phyloP scores from a whole-genome alignment of 768 basidiomycete genomes.

The Macrocybe gigantea region DNA sequence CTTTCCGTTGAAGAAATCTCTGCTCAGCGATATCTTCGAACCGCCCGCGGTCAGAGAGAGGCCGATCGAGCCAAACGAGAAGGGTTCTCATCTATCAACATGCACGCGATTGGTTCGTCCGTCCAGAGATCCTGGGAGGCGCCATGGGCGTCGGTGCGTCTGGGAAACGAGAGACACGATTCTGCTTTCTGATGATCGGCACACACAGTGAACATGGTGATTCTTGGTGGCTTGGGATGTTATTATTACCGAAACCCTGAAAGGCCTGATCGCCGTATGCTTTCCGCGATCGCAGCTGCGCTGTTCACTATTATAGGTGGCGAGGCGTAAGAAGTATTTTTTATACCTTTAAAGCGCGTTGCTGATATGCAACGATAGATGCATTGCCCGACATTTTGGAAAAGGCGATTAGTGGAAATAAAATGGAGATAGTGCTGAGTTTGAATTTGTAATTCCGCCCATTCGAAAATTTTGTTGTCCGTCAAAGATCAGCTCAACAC shows the following conservation, averaged over 20 bases:
- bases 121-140: slow-evolving; percentile 64
- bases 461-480: background rate
- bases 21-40: slow-evolving; percentile 54
- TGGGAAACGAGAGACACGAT: background rate
- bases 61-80: slow-evolving; percentile 52
- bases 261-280: slow-evolving; percentile 47
- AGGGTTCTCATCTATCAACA: slow-evolving; percentile 48
- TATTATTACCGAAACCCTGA: slow-evolving; percentile 63
- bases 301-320: slow-evolving; percentile 56
- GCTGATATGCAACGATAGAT: background rate
- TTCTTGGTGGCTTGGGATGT: slow-evolving; percentile 62
- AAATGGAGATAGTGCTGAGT: no score
- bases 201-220: slow-evolving; percentile 52
- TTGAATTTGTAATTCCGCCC: background rate
- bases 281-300: slow-evolving; percentile 53
- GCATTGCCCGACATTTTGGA: background rate
- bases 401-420: background rate
- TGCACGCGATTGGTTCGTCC: slow-evolving; percentile 47
- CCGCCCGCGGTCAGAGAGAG: slow-evolving; percentile 51
- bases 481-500: background rate
- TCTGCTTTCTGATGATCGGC: background rate
- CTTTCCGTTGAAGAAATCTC: slow-evolving; percentile 59
- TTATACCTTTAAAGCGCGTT: background rate
- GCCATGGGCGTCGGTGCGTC: slow-evolving; percentile 53
- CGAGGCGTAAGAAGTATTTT: slow-evolving; percentile 51